These are phyloP conservation scores for Wickerhamiella kurtzmanii DNA, from an alignment of 805 yeast species.

Conservation along the genomic window DNA sequence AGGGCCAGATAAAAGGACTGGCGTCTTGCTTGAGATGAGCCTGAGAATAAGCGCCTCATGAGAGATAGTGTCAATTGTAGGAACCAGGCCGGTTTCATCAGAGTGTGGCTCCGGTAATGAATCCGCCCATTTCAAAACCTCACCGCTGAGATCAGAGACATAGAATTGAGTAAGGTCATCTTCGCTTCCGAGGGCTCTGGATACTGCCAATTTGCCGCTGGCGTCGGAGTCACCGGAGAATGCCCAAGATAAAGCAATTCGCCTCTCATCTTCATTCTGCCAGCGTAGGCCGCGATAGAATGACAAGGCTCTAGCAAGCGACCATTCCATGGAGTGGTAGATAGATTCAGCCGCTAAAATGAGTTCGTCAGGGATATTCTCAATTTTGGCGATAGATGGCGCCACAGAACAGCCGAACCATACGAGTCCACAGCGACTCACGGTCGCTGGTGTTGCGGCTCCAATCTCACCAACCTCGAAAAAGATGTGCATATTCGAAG, in stretches of 20 bases:
- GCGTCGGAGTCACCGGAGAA: conserved; percentile 41
- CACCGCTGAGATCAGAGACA: conserved; percentile 37
- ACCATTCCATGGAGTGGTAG: conserved; percentile 42
- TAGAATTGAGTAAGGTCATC: conserved; percentile 31
- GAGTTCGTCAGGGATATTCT: conserved; percentile 9
- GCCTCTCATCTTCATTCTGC: conserved; percentile 14
- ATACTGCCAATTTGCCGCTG: conserved; percentile 5
- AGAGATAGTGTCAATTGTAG: conserved; percentile 64
- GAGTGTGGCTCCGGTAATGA: conserved; percentile 22
- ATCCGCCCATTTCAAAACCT: conserved; percentile 27
- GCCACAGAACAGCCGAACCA: conserved; percentile 29
- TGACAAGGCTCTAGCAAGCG: conserved; percentile 26
- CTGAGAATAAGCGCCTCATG: conserved; percentile 51
- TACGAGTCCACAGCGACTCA: conserved; percentile 83
- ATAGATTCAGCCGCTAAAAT: conserved; percentile 22
- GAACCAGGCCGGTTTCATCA: conserved; percentile 41
- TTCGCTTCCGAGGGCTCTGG: conserved; percentile 4
- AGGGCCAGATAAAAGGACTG: conserved; percentile 79
- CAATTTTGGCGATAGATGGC: conserved; percentile 1
- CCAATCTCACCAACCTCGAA: conserved; percentile 63
- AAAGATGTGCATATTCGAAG: conserved; percentile 46
- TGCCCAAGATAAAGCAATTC: conserved; percentile 42
- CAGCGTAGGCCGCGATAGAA: conserved; percentile 31
- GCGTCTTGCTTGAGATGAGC: conserved; percentile 40
- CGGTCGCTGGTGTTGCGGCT: conserved; percentile 78